A percentile compares a stretch with the other conserved stretches of the same genome.
These are phyloP conservation scores for Metschnikowia chrysomelidarum DNA, from an alignment of 805 yeast genomes.

Conservation along the genomic window DNA sequence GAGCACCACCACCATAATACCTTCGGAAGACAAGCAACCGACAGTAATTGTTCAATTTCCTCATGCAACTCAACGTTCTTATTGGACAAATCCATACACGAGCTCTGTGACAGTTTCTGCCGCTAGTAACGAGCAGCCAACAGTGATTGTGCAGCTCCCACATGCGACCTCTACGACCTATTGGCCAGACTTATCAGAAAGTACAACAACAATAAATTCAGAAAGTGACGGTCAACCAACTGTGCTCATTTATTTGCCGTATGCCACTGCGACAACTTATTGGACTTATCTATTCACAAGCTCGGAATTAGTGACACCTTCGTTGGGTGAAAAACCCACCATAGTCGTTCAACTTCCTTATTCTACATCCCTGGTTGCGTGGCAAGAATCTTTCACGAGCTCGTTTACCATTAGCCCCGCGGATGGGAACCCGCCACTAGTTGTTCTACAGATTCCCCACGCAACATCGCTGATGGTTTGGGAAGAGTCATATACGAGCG, in stretches of 20 bases:
- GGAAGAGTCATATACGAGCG: background rate
- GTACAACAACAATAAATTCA: slow-evolving; percentile 8
- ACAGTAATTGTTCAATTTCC: too few relatives aligned
- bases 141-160: slow-evolving; percentile 17
- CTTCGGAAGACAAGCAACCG: too few relatives aligned
- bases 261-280: slow-evolving; percentile 1
- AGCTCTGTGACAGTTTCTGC: too few relatives aligned
- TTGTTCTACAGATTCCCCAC: slow-evolving; percentile 1
- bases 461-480: background rate
- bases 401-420: slow-evolving; percentile 5
- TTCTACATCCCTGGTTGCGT: too few relatives aligned
- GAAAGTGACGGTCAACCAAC: slow-evolving; percentile 8
- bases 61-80: too few relatives aligned
- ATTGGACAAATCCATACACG: too few relatives aligned
- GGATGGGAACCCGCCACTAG: slow-evolving; percentile 20
- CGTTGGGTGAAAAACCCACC: background rate
- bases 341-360: too few relatives aligned
- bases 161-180: slow-evolving; percentile 15
- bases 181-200: slow-evolving; percentile 7
- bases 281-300: slow-evolving; percentile 4
- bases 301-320: background rate
- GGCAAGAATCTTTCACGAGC: too few relatives aligned
- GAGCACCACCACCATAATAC: too few relatives aligned
- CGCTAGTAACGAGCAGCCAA: slow-evolving; percentile 20
- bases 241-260: slow-evolving; percentile 5